Percentiles rank a stretch among this genome's conserved stretches.
Conservation (phyloP, 768 basidiomycete genomes). For the Tephrocybe sp. region DNA sequence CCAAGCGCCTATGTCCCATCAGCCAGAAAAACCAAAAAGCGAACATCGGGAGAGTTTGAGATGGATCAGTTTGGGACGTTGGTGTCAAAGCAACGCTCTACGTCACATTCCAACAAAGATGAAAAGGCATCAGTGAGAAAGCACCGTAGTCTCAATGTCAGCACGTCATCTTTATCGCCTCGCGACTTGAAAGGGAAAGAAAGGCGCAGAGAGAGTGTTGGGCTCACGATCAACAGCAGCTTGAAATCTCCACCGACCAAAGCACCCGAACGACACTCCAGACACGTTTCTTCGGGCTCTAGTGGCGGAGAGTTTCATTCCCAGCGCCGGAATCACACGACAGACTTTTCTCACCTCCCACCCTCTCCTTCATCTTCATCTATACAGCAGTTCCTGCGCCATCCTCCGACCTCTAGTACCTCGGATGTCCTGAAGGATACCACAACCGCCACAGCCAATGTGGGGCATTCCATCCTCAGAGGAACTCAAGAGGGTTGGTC, state of each 20-base stretch:
- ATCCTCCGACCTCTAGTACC: conserved; percentile 43
- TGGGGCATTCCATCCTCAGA: conserved; percentile 82
- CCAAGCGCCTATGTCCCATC: conserved; percentile 63
- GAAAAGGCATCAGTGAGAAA: conserved; percentile 56
- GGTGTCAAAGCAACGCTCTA: conserved; percentile 52
- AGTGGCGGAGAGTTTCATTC: conserved; percentile 49
- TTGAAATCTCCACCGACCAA: conserved; percentile 34
- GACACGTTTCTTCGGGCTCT: conserved; percentile 70
- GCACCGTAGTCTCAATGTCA: conserved; percentile 71
- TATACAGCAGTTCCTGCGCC: conserved; percentile 79
- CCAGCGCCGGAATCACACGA: conserved; percentile 63
- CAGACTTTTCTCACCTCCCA: conserved; percentile 87
- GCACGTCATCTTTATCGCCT: conserved; percentile 36
- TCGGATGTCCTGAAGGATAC: conserved; percentile 46
- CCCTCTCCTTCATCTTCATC: conserved; percentile 91
- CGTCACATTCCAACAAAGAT: conserved; percentile 39
- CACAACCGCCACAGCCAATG: conserved; percentile 54
- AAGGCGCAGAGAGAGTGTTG: conserved; percentile 53
- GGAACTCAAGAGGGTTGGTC: conserved; percentile 92
- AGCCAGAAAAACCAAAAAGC: conserved; percentile 63
- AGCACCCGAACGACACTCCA: conserved; percentile 48
- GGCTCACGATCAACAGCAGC: conserved; percentile 39
- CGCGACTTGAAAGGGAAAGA: conserved; percentile 52
- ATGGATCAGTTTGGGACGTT: conserved; percentile 68
- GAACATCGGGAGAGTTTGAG: conserved; percentile 82